Base-by-base conservation (phyloP, 306 rosid species). In the Sicyos edulis region DNA sequence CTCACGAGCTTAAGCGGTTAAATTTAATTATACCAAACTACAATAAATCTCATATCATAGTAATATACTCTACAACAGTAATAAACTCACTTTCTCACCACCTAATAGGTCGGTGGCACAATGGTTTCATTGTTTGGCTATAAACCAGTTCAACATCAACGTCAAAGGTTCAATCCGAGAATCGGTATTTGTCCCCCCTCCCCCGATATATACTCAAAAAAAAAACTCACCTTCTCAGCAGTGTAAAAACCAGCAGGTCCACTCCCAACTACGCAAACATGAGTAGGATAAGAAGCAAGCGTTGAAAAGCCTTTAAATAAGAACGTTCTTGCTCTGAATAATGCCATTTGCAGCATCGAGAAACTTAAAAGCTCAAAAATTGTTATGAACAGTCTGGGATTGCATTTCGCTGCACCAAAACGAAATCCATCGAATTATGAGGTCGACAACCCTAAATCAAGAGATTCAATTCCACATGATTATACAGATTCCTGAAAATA, bases 201-300 rank as follows among this genome's bases (percentile, higher is more conserved):
- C n/a, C n/a, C n/a, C n/a, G n/a, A n/a, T n/a, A n/a, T n/a, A n/a
- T n/a, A n/a, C n/a, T n/a, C n/a, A n/a, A n/a, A n/a, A n/a, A n/a
- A n/a, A n/a, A 74, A 69, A 53, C 47, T 45, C 26, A 86, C 95
- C 92, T 93, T 90, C 80, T 93, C 96, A 2, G 97, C 97, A 4
- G 86, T 86, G 87, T 87, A 93, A 82, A 91, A 87, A 22, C 97
- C 98, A 70, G 97, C 95, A 2, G 97, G 96, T 73, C 97, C 98
- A 73, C 96, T 93, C 77, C 98, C 96, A 58, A 93, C 98, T 0
- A 93, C 83, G 65, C 96, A 93, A 26, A 93, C 85, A n/a, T 83
- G 85, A 51, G 85, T 78, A 47, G 89, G 79, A 6, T 77, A 80
- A 6, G 86, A 81, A 69, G 84, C 67, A 69, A 80, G 42, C 60